Evolutionary conservation across 352 stramenopile genomes (phyloP).

Genomic region (Pelagophyceae sp.): DNA sequence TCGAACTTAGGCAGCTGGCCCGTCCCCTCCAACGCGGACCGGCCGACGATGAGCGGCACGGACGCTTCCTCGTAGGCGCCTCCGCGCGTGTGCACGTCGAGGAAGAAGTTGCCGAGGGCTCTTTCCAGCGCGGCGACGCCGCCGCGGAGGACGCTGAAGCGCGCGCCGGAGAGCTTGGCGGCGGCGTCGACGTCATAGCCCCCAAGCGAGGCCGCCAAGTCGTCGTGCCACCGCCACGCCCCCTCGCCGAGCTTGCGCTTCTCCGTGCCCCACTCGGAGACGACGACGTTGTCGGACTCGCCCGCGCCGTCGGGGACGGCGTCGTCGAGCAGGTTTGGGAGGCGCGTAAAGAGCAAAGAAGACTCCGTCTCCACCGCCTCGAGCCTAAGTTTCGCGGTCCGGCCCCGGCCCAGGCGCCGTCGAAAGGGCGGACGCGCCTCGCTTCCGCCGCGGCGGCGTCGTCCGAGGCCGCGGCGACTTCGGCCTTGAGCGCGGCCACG

Average conservation of each 20-base stretch:
- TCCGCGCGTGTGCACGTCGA: slow-evolving; percentile 53
- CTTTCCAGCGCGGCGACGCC: slow-evolving; percentile 57
- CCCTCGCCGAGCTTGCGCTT: slow-evolving; percentile 43
- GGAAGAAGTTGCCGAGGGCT: slow-evolving; percentile 60
- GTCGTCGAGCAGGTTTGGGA: slow-evolving; percentile 69
- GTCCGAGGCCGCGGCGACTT: slow-evolving; percentile 32
- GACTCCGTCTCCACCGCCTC: slow-evolving; percentile 49
- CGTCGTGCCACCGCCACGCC: slow-evolving; percentile 65
- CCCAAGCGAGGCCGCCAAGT: slow-evolving; percentile 54
- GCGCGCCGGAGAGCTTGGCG: slow-evolving; percentile 58
- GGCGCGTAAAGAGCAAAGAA: slow-evolving; percentile 46
- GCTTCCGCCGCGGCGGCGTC: slow-evolving; percentile 31
- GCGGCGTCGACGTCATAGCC: slow-evolving; percentile 55
- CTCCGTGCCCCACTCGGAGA: slow-evolving; percentile 50
- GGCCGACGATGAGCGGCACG: slow-evolving; percentile 56
- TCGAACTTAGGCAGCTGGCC: slow-evolving; percentile 76
- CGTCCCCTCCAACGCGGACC: slow-evolving; percentile 58
- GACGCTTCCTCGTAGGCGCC: slow-evolving; percentile 64
- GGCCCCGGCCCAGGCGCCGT: too few species aligned
- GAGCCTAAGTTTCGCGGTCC: slow-evolving; percentile 37
- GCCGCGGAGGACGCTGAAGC: slow-evolving; percentile 60
- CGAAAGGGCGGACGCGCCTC: too few species aligned
- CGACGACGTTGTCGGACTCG: slow-evolving; percentile 55
- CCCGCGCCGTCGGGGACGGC: slow-evolving; percentile 55
- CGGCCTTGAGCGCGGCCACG: slow-evolving; percentile 32